Base-by-base conservation (phyloP, 2,329 filamentous ascomycete species). In the Amphichorda felina region DNA sequence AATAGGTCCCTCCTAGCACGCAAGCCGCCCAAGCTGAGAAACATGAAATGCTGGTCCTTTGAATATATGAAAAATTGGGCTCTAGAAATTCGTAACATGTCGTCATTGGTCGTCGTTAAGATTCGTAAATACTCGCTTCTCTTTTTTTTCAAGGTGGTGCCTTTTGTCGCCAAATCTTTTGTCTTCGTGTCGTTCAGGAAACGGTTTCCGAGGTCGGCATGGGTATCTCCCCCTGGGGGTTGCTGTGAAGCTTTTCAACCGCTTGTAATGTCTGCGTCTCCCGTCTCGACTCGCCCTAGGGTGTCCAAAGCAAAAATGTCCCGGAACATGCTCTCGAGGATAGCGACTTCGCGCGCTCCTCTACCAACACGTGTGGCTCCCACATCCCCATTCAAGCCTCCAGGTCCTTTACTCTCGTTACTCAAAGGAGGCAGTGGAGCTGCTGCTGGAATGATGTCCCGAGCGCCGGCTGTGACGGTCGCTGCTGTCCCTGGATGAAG, bases 381-480 rank as follows among this genome's bases (percentile, higher is more conserved):
- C n/a, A n/a, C n/a, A n/a, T n/a, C n/a, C n/a, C n/a, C n/a, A n/a
- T n/a, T n/a, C n/a, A n/a, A n/a, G n/a, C n/a, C n/a, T n/a, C n/a
- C n/a, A n/a, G n/a, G n/a, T n/a, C n/a, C n/a, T n/a, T n/a, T n/a
- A 19, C 14, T 32, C 30, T 14, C 13, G 17, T 28, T 60, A 75
- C 41, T 76, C 71, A 46, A 72, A 67, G 16, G 72, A 77, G 27
- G 69, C 64, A 38, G 70, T 75, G 33, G 72, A 77, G 54, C 70
- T 74, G 62, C 71, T 75, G 61, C 71, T 75, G 38, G 72, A 76
- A 53, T 76, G 70, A 42, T 68, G 63, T 17, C 70, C 70, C 16
- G 69, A 73, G 43, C 68, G 62, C 41, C 67, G 61, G 51, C 63
- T 58, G 47, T 60, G 55, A 38, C 56, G 53, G 41, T 61, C 61